Percentiles rank a stretch among this genome's conserved stretches.
These are phyloP conservation scores for Cordyceps javanica DNA, from an alignment of 2,329 filamentous ascomycete species.

Conservation along the genomic window DNA sequence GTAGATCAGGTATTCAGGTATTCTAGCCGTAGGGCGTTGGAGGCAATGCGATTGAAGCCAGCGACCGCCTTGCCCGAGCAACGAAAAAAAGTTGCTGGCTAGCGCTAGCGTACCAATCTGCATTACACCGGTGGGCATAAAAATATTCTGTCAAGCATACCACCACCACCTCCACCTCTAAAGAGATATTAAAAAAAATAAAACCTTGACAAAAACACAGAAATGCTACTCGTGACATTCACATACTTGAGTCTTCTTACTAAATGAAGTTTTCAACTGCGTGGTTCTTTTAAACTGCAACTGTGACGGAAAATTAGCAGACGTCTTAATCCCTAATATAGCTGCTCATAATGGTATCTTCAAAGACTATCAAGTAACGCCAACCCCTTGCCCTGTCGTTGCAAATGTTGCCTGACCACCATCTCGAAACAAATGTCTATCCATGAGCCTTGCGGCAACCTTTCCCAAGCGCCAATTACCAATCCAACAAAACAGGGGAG, in stretches of 20 bases:
- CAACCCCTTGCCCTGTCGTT: not conserved
- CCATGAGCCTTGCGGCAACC: constrained; percentile 8
- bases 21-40: not conserved
- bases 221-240: too few species aligned
- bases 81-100: not conserved
- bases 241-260: too few species aligned
- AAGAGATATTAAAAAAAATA: too few species aligned
- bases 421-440: not conserved
- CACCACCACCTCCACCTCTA: too few species aligned
- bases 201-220: too few species aligned
- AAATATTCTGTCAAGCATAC: too few species aligned
- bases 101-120: not conserved
- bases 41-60: not conserved
- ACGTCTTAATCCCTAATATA: not conserved
- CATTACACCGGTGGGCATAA: too few species aligned
- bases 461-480: not conserved
- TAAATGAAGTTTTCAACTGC: too few species aligned
- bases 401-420: not conserved
- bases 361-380: not conserved
- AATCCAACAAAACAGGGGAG: not conserved
- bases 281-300: too few species aligned
- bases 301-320: not conserved
- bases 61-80: not conserved
- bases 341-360: constrained; percentile 6
- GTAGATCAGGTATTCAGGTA: too few species aligned